Conservation (phyloP, 441 rosid species). For the Rhodomyrtus psidioides region DNA sequence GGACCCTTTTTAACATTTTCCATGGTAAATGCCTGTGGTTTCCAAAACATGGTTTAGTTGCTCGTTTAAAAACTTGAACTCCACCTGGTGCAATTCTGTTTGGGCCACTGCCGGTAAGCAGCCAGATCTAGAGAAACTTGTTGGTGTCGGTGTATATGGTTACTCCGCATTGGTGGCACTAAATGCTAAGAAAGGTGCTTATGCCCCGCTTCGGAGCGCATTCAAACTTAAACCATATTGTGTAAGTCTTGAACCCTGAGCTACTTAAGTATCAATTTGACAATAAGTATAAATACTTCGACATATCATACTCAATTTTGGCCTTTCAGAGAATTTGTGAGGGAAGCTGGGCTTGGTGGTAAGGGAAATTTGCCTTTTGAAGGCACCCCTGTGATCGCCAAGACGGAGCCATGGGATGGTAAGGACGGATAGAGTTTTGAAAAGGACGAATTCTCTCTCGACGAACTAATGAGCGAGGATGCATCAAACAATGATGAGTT, state of each 20-base stretch:
- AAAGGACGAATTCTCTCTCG: conserved; percentile 95
- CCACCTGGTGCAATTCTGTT: conserved; percentile 47
- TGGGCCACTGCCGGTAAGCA: conserved; percentile 96
- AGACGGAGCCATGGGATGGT: conserved; percentile 86
- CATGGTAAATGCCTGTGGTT: neutral
- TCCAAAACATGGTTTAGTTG: neutral
- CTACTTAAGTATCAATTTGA: neutral
- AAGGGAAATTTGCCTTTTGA: conserved; percentile 81
- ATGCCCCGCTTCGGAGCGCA: conserved; percentile 94
- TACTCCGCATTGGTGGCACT: conserved; percentile 94
- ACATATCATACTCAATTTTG: neutral
- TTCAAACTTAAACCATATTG: conserved; percentile 71
- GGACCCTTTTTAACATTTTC: too few relatives aligned
- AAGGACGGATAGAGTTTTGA: conserved; percentile 82
- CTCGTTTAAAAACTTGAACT: neutral
- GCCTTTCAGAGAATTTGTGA: conserved; percentile 73
- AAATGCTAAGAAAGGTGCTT: conserved; percentile 89
- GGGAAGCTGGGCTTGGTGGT: too few relatives aligned
- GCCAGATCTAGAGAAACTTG: conserved; percentile 78
- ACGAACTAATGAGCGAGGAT: conserved; percentile 87
- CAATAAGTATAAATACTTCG: neutral
- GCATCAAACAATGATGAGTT: conserved; percentile 38
- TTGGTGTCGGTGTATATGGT: conserved; percentile 94
- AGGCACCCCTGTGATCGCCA: conserved; percentile 45
- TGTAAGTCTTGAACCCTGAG: conserved; percentile 36